Base-by-base conservation (phyloP, 179 eudicot genomes). In the Spinacia oleracea region DNA sequence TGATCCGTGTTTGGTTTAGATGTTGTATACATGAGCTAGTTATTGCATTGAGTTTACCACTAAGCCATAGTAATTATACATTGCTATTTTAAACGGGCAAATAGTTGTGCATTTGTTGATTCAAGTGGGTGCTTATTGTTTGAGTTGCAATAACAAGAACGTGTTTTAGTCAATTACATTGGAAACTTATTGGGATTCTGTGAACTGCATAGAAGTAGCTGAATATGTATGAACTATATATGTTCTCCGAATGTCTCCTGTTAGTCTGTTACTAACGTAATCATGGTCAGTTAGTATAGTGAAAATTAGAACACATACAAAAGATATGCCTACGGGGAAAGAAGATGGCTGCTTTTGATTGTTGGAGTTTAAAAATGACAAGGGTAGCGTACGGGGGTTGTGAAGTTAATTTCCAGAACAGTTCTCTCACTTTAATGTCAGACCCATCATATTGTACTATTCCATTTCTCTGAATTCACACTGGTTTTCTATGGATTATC, bases 401-500 rank as follows among this genome's bases (percentile, higher is more conserved):
- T 21, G 11, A 76, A 43, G 14, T 63, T 31, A 10, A 23, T 63
- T n/a, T 11, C 20, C 11, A n/a, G 35, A 40, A 31, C 9, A 58
- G 63, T 58, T 10, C 29, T 58, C 9, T n/a, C 63, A 1, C n/a
- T 58, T 55, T 9, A 25, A 21, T 20, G 25, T 20, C 59, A 55
- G 59, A 55, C n/a, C 59, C 21, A 21, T 6, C 59, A 58, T 58
- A 9, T 2, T 21, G 11, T 75, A 32, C 8, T 56, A 25, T 50
- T 40, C 34, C 35, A 3, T 12, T 50, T 62, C n/a, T 77, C 20
- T 25, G 9, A 56, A 4, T 50, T 73, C 20, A 72, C 46, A 72
- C 16, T 31, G 40, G 18, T 50, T 79, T 64, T 77, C 40, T 75
- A 70, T 85, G 77, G 35, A 66, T 81, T 79, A 80, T 77, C 89